Evolutionary conservation across 768 basidiomycete species (phyloP).

Genomic region (Clathrus columnatus): DNA sequence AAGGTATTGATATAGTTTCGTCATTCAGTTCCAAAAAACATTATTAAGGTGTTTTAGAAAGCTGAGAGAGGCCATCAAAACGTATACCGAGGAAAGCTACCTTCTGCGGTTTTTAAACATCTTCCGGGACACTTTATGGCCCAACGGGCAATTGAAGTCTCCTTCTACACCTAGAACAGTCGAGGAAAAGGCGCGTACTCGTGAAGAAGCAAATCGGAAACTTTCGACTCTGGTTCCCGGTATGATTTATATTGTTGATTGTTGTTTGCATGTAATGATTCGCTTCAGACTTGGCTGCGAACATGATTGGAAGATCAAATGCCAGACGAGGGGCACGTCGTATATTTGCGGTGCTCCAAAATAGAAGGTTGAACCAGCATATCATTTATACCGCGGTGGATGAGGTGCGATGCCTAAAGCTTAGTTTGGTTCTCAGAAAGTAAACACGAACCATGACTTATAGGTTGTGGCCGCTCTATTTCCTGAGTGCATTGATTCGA

Average conservation of each 20-base stretch:
- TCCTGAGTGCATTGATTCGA: constrained; percentile 31
- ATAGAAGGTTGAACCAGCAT: constrained; percentile 89
- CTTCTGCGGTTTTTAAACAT: constrained; percentile 55
- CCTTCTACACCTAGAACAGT: constrained; percentile 56
- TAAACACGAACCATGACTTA: not conserved
- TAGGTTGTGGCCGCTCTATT: constrained; percentile 56
- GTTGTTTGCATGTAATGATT: not conserved
- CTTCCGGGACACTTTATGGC: constrained; percentile 77
- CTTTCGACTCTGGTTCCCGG: constrained; percentile 89
- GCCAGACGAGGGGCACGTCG: constrained; percentile 86
- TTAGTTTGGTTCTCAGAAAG: not conserved
- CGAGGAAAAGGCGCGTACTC: constrained; percentile 72
- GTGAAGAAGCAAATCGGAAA: constrained; percentile 84
- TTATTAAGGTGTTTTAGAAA: constrained; percentile 43
- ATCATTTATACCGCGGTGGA: constrained; percentile 82
- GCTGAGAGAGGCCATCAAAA: constrained; percentile 69
- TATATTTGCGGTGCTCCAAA: constrained; percentile 91
- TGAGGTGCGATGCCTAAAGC: constrained; percentile 46
- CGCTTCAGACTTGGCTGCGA: constrained; percentile 76
- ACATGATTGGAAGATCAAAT: constrained; percentile 97
- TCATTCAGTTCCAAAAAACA: constrained; percentile 5
- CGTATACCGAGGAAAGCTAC: constrained; percentile 58
- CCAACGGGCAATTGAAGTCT: constrained; percentile 65
- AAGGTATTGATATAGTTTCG: constrained; percentile 29
- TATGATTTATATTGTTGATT: constrained; percentile 20